Percentiles rank a stretch among this genome's conserved stretches.
phyloP scores from a whole-genome alignment of 1,284 basidiomycete genomes.

The Gymnopus androsaceus region DNA sequence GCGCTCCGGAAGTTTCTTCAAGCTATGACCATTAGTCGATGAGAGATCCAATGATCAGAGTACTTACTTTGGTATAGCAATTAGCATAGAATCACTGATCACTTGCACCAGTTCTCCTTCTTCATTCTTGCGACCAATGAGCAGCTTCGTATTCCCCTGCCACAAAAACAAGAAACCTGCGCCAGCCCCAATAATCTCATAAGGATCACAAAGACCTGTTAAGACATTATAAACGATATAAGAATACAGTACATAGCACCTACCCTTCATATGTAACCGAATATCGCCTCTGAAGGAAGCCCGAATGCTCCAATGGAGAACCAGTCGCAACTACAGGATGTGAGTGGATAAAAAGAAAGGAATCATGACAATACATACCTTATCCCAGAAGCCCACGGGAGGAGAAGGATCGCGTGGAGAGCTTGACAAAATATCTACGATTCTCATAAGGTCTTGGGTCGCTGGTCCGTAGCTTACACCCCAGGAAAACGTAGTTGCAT shows the following conservation, averaged over 20 bases:
- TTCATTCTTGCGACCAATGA: constrained; percentile 74
- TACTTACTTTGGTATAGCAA: constrained; percentile 81
- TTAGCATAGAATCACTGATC: constrained; percentile 75
- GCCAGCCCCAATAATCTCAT: constrained; percentile 72
- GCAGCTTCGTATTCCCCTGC: constrained; percentile 75
- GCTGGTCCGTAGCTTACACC: constrained; percentile 87
- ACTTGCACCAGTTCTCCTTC: constrained; percentile 87
- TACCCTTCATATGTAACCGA: constrained; percentile 85
- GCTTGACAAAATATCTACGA: constrained; percentile 83
- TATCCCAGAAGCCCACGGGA: constrained; percentile 93
- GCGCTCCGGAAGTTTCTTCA: constrained; percentile 16
- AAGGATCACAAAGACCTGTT: constrained; percentile 85
- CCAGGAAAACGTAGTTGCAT: constrained; percentile 84
- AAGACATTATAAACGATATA: constrained; percentile 21
- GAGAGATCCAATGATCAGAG: neutral
- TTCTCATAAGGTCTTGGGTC: constrained; percentile 84
- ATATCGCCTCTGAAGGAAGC: constrained; percentile 77
- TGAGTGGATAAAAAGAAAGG: neutral
- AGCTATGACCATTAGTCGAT: constrained; percentile 19
- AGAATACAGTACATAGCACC: neutral
- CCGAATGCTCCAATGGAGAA: constrained; percentile 84
- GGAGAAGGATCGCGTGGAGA: constrained; percentile 87
- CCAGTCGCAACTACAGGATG: constrained; percentile 65
- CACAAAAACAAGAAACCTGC: constrained; percentile 91
- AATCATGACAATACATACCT: constrained; percentile 41